phyloP scores from a whole-genome alignment of 2,329 filamentous ascomycete genomes.

The Claviceps paspali region DNA sequence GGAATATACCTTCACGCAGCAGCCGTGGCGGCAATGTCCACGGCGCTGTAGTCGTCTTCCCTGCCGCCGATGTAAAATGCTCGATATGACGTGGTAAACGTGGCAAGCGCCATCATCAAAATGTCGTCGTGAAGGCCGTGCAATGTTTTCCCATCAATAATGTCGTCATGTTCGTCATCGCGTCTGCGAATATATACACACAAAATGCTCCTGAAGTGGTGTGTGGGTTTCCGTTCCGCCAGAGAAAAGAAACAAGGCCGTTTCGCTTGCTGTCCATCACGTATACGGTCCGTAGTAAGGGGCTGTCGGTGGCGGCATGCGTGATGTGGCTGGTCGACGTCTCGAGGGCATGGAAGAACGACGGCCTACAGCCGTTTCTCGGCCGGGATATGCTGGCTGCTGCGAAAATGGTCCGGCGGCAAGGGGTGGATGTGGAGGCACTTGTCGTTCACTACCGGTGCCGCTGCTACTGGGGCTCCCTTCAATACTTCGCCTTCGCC shows the following conservation, averaged over 20 bases:
- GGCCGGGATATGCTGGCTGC: conserved; percentile 1
- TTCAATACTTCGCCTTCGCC: conserved; percentile 23
- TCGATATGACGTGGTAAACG: neutral
- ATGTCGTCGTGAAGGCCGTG: neutral
- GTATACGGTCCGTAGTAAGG: conserved; percentile 4
- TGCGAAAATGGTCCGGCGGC: neutral
- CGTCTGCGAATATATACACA: neutral
- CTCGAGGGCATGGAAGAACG: conserved; percentile 1
- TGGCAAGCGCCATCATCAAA: neutral
- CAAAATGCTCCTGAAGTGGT: no score
- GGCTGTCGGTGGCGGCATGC: conserved; percentile 1
- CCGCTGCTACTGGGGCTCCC: neutral
- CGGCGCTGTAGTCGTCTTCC: neutral
- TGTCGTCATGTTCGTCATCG: conserved; percentile 4
- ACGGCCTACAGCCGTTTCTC: conserved; percentile 1
- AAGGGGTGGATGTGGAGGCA: neutral
- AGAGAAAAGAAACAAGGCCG: neutral
- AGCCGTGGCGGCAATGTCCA: neutral
- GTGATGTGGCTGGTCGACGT: conserved; percentile 2
- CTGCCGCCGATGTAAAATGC: conserved; percentile 2
- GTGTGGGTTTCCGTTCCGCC: no score
- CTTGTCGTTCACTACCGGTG: conserved; percentile 2
- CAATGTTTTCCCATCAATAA: neutral
- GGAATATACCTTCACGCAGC: neutral
- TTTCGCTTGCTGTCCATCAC: neutral